Base-by-base conservation (phyloP, 345 rosid genomes). In the Arabis hirsuta region DNA sequence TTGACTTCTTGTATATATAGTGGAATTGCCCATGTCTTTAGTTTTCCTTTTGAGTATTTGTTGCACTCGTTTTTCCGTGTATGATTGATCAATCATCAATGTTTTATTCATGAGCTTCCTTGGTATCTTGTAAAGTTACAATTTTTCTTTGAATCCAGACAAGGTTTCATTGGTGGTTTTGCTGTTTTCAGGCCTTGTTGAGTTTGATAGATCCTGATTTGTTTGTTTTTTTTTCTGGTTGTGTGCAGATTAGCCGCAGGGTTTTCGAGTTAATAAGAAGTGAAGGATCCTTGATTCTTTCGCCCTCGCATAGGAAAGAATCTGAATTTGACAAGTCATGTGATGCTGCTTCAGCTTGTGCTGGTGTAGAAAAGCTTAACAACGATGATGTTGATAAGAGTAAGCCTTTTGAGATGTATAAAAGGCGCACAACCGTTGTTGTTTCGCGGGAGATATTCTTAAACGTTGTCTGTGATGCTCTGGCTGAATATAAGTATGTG, bases 401-500 rank as follows among this genome's bases (percentile, higher is more conserved):
- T 69, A 69, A 82, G 55, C 88, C 93, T 5, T 95, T 87, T 53
- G 99, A 91, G 84, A 65, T 84, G 81, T 90, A 90, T 78, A 92
- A 95, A 82, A 86, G 87, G 73, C 91, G 96, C 46, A 87, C 96
- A 19, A 85, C 99, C 34, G 79, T 86, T 32, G 84, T 90, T 70
- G 92, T 92, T 57, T 73, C 73, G 26, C 82, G 98, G 58, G 92
- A 84, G 9, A 71, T 81, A 12, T 95, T 95, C 80, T 57, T 92
- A 22, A 85, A 86, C 67, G 84, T 91, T 79, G 97, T 92, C 36
- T 95, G 98, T 56, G 89, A 81, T 65, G 84, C 97, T 69, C 81
- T 96, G 63, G 81, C 91, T 60, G 98, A 96, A 52, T 96, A 96
- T 20, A 92, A 92, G 85, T 96, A 96, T 76, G 90, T 96, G 65